phyloP scores from a whole-genome alignment of 1,284 basidiomycete species.

The Cryptococcus hybrid region DNA sequence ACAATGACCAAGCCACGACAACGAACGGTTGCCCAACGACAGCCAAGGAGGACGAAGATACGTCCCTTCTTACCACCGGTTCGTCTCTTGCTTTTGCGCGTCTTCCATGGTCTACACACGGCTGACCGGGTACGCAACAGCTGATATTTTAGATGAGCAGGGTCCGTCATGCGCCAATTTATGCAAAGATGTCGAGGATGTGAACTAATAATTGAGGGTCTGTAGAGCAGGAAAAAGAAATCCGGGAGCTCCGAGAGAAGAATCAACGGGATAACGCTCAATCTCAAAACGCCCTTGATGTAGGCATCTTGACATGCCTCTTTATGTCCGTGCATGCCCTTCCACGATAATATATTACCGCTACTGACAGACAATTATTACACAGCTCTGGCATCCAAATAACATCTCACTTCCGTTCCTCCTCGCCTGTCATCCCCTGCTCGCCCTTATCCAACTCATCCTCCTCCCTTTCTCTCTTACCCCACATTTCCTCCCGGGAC shows the following conservation, averaged over 20 bases:
- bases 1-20: too few relatives aligned
- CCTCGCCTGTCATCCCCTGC: slow-evolving; percentile 11
- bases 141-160: too few relatives aligned
- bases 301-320: slow-evolving; percentile 25
- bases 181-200: too few relatives aligned
- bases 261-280: slow-evolving; percentile 23
- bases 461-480: slow-evolving; percentile 36
- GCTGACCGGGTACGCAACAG: too few relatives aligned
- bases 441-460: slow-evolving; percentile 19
- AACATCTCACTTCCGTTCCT: slow-evolving; percentile 1
- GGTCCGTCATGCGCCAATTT: too few relatives aligned
- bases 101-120: too few relatives aligned
- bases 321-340: slow-evolving; percentile 30
- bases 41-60: too few relatives aligned
- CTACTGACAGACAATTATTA: neutral
- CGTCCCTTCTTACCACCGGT: too few relatives aligned
- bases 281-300: slow-evolving; percentile 27
- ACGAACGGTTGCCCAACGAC: too few relatives aligned
- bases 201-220: too few relatives aligned
- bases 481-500: slow-evolving; percentile 18
- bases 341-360: neutral
- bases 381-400: slow-evolving; percentile 15
- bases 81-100: too few relatives aligned
- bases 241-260: slow-evolving; percentile 23
- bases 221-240: slow-evolving; percentile 40